Evolutionary conservation across 306 rosid genomes (phyloP).

Genomic region (Begonia peltatifolia): DNA sequence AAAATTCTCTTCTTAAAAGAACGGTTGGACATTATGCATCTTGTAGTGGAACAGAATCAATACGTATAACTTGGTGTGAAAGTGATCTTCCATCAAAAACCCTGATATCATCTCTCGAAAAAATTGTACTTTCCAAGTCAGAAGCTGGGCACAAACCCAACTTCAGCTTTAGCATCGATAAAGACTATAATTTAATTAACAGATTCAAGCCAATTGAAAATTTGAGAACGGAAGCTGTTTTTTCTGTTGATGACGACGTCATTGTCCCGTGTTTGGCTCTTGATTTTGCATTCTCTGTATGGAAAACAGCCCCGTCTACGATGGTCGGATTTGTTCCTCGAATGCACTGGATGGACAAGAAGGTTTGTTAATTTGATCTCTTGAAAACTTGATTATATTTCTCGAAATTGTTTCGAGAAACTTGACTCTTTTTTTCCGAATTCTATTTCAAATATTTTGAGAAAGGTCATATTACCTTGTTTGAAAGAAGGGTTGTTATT

Average conservation of each 20-base stretch:
- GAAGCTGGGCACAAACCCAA: too few species aligned
- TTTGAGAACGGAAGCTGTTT: constrained; percentile 28
- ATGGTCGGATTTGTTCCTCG: constrained; percentile 62
- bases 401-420: background rate
- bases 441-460: background rate
- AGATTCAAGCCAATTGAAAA: constrained; percentile 16
- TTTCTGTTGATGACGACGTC: constrained; percentile 49
- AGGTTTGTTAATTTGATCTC: constrained; percentile 19
- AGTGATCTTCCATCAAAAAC: too few species aligned
- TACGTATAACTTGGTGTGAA: too few species aligned
- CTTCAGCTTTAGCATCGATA: too few species aligned
- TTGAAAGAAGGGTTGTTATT: too few species aligned
- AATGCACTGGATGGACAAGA: constrained; percentile 40
- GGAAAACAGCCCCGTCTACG: constrained; percentile 32
- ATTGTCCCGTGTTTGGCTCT: constrained; percentile 34
- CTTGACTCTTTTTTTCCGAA: background rate
- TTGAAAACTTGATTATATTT: background rate
- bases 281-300: constrained; percentile 43
- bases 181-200: too few species aligned
- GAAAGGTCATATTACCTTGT: too few species aligned
- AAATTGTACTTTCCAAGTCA: too few species aligned
- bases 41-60: constrained; percentile 7
- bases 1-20: constrained; percentile 29
- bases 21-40: constrained; percentile 34
- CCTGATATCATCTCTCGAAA: too few species aligned